Base-by-base conservation (phyloP, 495 filamentous ascomycete genomes). In the Talaromyces proteolyticus region DNA sequence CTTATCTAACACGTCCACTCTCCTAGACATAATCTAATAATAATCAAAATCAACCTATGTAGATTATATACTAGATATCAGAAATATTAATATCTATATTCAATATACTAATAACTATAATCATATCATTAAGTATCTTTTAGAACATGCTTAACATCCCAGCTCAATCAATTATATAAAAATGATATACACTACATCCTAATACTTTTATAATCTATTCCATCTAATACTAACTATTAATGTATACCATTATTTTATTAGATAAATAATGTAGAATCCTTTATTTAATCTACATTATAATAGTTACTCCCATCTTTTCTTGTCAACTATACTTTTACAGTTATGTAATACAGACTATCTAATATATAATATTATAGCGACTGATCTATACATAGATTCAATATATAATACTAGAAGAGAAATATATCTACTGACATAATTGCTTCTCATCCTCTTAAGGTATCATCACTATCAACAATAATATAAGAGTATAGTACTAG, bases 381-480 rank as follows among this genome's bases (percentile, higher is more conserved):
- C 12, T 4, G 12, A 17, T 39, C 4, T 17, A 17, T 12, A 12
- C 18, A 17, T 17, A 17, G 12, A 39, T n/a, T 17, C 12, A 39
- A 3, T 39, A 14, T 4, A 14, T 39, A 3, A 17, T 39, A 14
- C 3, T 4, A 3, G 37, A 14, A 4, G 3, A 4, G 18, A 39
- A 39, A 14, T 4, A 39, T 39, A 39, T 39, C 11, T 14, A 14
- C 3, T 39, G 4, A 14, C 11, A 51, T 16, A 54, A 25, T 23
- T 18, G 4, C 39, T 57, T 49, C 17, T 52, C 45, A 20, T 22
- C 51, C 3, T 39, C 37, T 2, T 44, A 52, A 0, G 49, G 56
- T 19, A 64, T 41, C 16, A 44, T 64, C 1, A 50, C 60, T 38
- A 57, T 64, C 29, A 64, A 57, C 36, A 56, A 57, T 3, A 64